Evolutionary conservation across 2,329 filamentous ascomycete genomes (phyloP).

Genomic region (Talaromyces albobiverticillius): DNA sequence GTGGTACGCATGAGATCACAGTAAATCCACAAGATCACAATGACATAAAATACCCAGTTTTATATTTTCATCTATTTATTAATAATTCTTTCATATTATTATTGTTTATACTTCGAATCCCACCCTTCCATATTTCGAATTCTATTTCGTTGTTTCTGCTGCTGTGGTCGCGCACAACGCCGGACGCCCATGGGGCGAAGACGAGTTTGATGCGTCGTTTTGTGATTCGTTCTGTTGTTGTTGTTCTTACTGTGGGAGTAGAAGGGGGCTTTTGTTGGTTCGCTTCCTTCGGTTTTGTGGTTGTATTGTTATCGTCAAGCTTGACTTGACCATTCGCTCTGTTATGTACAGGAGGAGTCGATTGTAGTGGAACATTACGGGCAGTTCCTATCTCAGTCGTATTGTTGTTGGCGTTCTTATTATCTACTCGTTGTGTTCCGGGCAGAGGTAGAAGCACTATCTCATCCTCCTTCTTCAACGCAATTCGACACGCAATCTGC

Average conservation of each 20-base stretch:
- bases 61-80: too few species aligned
- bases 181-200: slow-evolving; percentile 73
- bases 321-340: too few species aligned
- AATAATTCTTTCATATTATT: neutral
- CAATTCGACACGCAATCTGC: slow-evolving; percentile 79
- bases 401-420: neutral
- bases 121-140: slow-evolving; percentile 72
- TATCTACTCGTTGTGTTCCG: neutral
- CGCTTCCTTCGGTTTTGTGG: neutral
- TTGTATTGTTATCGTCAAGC: neutral
- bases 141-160: slow-evolving; percentile 46
- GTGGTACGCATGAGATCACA: too few species aligned
- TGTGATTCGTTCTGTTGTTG: neutral
- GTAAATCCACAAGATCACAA: too few species aligned
- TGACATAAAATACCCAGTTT: neutral
- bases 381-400: neutral
- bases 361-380: neutral
- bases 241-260: slow-evolving; percentile 5
- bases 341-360: neutral
- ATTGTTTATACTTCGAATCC: slow-evolving; percentile 32
- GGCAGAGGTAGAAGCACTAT: too few species aligned
- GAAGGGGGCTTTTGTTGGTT: neutral
- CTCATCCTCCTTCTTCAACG: slow-evolving; percentile 73
- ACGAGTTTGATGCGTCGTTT: slow-evolving; percentile 82
- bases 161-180: slow-evolving; percentile 41